phyloP scores from a whole-genome alignment of 768 basidiomycete species.

The Trametes sanguinea region DNA sequence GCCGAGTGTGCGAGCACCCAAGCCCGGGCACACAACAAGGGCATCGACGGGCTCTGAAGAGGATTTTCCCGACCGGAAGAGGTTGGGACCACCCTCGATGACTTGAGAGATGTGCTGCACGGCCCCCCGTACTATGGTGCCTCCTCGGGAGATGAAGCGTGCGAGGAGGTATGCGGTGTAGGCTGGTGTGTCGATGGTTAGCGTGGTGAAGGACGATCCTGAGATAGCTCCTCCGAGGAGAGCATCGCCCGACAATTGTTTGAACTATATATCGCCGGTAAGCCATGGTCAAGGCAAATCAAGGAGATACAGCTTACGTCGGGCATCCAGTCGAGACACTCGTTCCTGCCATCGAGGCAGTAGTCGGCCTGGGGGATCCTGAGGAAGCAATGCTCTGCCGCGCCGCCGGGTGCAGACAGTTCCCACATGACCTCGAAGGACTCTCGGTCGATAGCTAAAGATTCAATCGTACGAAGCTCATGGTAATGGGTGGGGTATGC shows the following conservation, averaged over 20 bases:
- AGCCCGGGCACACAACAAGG: slow-evolving; percentile 68
- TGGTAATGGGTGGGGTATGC: background rate
- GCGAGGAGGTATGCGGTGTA: slow-evolving; percentile 67
- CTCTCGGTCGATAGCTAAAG: slow-evolving; percentile 63
- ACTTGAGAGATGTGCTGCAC: slow-evolving; percentile 73
- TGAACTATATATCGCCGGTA: slow-evolving; percentile 39
- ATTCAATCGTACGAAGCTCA: background rate
- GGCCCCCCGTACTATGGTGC: slow-evolving; percentile 54
- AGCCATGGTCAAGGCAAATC: background rate
- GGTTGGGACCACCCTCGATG: slow-evolving; percentile 53
- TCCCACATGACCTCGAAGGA: slow-evolving; percentile 80
- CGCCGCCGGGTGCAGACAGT: slow-evolving; percentile 59
- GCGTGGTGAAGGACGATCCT: slow-evolving; percentile 63
- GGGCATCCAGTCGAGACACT: slow-evolving; percentile 36
- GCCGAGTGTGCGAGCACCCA: slow-evolving; percentile 56
- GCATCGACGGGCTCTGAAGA: slow-evolving; percentile 42
- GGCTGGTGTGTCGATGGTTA: slow-evolving; percentile 65
- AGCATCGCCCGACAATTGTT: slow-evolving; percentile 41
- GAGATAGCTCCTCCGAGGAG: slow-evolving; percentile 44
- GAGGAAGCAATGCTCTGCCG: slow-evolving; percentile 62
- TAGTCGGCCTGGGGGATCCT: slow-evolving; percentile 66
- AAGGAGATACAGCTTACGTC: slow-evolving; percentile 28
- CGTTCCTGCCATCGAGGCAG: slow-evolving; percentile 43
- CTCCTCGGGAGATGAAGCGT: slow-evolving; percentile 63
- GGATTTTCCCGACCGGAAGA: slow-evolving; percentile 23